Evolutionary conservation across 306 rosid genomes (phyloP).

Genomic region (Pterocarpus santalinus): DNA sequence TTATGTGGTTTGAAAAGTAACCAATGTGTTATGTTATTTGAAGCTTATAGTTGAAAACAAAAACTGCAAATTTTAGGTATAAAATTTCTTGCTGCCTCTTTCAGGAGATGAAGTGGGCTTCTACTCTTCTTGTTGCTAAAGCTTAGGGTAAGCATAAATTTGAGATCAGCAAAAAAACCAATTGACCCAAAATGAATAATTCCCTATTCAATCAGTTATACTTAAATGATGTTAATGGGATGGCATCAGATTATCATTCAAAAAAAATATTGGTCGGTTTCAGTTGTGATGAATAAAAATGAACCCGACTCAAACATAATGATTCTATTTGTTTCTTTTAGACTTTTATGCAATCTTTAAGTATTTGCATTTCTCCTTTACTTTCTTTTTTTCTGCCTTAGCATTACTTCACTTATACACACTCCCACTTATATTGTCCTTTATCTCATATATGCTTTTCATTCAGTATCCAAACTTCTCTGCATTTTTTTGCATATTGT

Average conservation of each 20-base stretch:
- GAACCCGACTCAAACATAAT: neutral
- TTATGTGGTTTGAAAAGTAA: conserved; percentile 1
- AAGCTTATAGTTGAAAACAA: neutral
- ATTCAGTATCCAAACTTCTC: neutral
- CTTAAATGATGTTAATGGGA: neutral
- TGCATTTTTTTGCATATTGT: neutral
- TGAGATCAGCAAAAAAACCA: neutral
- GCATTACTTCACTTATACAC: neutral
- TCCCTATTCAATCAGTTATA: neutral
- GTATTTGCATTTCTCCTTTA: neutral
- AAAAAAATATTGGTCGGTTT: neutral
- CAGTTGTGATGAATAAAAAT: neutral
- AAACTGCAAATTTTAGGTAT: neutral
- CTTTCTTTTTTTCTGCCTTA: neutral
- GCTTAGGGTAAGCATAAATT: conserved; percentile 6
- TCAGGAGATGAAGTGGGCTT: neutral
- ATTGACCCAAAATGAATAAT: neutral
- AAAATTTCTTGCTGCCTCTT: neutral
- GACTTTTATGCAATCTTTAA: neutral
- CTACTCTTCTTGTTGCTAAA: neutral
- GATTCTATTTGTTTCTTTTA: neutral
- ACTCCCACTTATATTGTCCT: neutral
- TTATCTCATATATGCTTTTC: neutral
- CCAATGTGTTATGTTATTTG: neutral
- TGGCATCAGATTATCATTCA: neutral